A percentile compares a stretch with the other conserved stretches of the same genome.
Conservation (phyloP, 108 stramenopile species). For the Schizochytrium sp. region DNA sequence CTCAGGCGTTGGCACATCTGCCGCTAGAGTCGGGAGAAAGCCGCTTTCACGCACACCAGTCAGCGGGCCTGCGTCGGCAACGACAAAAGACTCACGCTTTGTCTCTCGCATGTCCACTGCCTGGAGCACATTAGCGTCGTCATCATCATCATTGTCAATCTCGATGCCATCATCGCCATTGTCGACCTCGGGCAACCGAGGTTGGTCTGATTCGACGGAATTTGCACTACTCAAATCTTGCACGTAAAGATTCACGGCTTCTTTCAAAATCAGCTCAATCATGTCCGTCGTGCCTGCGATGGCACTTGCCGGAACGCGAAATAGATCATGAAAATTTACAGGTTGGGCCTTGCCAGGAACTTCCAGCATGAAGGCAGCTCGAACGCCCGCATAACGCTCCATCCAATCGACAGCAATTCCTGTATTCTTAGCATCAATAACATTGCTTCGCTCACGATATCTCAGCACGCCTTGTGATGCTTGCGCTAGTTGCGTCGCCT, state of each 20-base stretch:
- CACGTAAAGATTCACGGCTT: not conserved
- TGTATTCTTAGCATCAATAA: not conserved
- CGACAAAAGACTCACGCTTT: no score
- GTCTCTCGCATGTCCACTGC: no score
- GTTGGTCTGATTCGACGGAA: no score
- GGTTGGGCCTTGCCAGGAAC: not conserved
- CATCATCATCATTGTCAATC: no score
- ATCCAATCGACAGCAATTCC: slow-evolving; percentile 11
- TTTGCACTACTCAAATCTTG: no score
- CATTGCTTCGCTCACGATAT: not conserved
- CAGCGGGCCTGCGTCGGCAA: no score
- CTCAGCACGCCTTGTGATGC: not conserved
- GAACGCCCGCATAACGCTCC: not conserved
- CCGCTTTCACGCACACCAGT: no score
- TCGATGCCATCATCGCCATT: no score
- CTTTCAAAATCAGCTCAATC: not conserved
- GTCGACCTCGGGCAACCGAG: no score
- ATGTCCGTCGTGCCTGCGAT: not conserved
- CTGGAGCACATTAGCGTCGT: no score
- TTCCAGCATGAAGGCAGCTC: not conserved
- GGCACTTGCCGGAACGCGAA: not conserved
- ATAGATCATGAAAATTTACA: not conserved
- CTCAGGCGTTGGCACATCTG: no score
- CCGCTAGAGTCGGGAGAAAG: no score
- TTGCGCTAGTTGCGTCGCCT: not conserved